Percentiles rank a stretch among this genome's conserved stretches.
Evolutionary conservation across 2,329 filamentous ascomycete species (phyloP).

Genomic region (Metarhizium sp.): DNA sequence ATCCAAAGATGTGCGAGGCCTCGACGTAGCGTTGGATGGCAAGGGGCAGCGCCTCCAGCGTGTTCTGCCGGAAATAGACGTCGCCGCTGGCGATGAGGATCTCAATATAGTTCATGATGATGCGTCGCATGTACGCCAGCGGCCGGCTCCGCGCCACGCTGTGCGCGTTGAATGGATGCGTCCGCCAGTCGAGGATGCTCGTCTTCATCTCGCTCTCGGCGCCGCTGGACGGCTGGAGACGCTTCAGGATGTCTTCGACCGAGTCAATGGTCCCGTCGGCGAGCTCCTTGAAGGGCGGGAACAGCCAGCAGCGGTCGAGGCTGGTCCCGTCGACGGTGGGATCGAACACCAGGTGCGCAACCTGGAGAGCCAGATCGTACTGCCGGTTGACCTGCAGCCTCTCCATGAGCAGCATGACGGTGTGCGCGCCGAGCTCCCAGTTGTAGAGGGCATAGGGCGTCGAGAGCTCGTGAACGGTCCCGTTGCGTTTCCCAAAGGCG

Average conservation of each 20-base stretch:
- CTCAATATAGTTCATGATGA: neutral
- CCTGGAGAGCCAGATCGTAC: neutral
- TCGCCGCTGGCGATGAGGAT: conserved; percentile 5
- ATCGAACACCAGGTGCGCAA: neutral
- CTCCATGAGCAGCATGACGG: neutral
- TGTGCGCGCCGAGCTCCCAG: neutral
- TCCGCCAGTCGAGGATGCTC: neutral
- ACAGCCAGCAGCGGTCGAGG: neutral
- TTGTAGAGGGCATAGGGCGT: neutral
- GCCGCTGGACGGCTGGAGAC: neutral
- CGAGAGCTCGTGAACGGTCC: neutral
- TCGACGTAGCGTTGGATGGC: conserved; percentile 9
- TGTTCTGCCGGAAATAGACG: conserved; percentile 4
- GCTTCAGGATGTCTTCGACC: neutral
- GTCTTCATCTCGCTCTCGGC: neutral
- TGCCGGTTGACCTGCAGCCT: neutral
- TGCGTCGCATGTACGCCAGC: neutral
- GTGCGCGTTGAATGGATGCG: neutral
- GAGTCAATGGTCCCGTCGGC: neutral
- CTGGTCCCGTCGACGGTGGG: neutral
- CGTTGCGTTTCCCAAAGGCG: neutral
- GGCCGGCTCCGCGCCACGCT: neutral
- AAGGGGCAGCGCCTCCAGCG: conserved; percentile 5
- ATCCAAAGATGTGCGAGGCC: conserved; percentile 7
- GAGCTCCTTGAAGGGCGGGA: neutral